Conservation (phyloP, 1,284 basidiomycete species). For the Chalciporus sp. region DNA sequence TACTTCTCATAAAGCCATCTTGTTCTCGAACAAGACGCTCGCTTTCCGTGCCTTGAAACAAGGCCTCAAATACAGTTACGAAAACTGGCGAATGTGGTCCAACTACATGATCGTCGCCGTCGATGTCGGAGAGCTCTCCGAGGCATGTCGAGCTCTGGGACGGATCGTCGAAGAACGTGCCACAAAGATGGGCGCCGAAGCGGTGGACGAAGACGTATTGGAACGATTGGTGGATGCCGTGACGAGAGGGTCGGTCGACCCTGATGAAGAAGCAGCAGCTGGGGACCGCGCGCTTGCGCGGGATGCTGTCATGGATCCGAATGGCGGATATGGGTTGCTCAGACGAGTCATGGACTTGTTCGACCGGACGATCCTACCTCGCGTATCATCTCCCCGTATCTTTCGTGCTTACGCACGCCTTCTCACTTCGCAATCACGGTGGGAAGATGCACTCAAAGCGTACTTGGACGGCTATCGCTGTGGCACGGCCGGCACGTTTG, state of each 20-base stretch:
- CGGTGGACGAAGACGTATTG: slow-evolving; percentile 84
- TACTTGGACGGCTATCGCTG: slow-evolving; percentile 84
- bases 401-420: slow-evolving; percentile 84
- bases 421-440: slow-evolving; percentile 68
- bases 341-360: slow-evolving; percentile 72
- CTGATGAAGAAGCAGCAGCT: slow-evolving; percentile 39
- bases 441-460: slow-evolving; percentile 79
- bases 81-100: slow-evolving; percentile 98
- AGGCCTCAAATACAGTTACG: slow-evolving; percentile 82
- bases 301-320: slow-evolving; percentile 44
- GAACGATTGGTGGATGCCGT: slow-evolving; percentile 87
- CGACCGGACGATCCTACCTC: slow-evolving; percentile 76
- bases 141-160: slow-evolving; percentile 83
- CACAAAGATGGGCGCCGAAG: slow-evolving; percentile 59
- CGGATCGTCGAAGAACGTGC: slow-evolving; percentile 84
- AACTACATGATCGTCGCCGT: slow-evolving; percentile 97
- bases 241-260: slow-evolving; percentile 54
- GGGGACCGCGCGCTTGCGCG: slow-evolving; percentile 23
- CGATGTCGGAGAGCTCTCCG: slow-evolving; percentile 90
- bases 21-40: slow-evolving; percentile 77
- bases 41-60: slow-evolving; percentile 95
- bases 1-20: slow-evolving; percentile 40
- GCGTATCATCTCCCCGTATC: slow-evolving; percentile 74
- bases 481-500: slow-evolving; percentile 67
- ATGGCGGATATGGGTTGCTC: slow-evolving; percentile 68